Base-by-base conservation (phyloP, 2,329 filamentous ascomycete species). In the Nemania sp. region DNA sequence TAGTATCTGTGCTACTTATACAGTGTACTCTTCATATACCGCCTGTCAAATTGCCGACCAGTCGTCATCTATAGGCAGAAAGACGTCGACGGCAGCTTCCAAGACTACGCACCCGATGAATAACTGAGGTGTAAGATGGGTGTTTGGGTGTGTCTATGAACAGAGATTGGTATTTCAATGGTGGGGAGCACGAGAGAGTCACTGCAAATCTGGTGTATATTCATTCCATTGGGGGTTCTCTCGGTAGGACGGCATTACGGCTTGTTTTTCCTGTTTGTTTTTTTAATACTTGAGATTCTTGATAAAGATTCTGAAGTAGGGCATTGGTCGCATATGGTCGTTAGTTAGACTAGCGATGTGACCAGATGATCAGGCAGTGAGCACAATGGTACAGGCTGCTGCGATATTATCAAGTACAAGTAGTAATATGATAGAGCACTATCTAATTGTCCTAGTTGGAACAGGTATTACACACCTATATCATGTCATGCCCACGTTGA, bases 201-300 rank as follows among this genome's bases (percentile, higher is more conserved):
- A 65, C 61, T 45, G 54, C 64, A 62, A 57, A 63, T 72, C 68
- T 72, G 70, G 69, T 74, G 74, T 74, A 74, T 70, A 72, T 72
- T 70, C 62, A 76, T 76, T 75, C 74, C 69, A 72, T 74, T 70
- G 64, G 74, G 75, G 71, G 71, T 73, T 73, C 71, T 68, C 59
- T 64, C 68, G 70, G 64, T 67, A 73, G 74, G 74, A 74, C 58
- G 75, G 73, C 70, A 77, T 75, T 26, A 70, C 62, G 66, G 62
- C 53, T 59, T 55, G 60, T 51, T 56, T 66, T 58, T 35, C 47
- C n/a, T 43, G 35, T 58, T 56, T 45, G 29, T 69, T 55, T 75
- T 78, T 78, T 79, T 76, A 77, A 77, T 77, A 72, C 70, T 76
- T 73, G 69, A 66, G 70, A 73, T 74, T 72, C 68, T 69, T 73